A percentile compares a stretch with the other conserved stretches of the same genome.
phyloP scores from a whole-genome alignment of 176 grass and related monocot genomes.

The Paspalum notatum region DNA sequence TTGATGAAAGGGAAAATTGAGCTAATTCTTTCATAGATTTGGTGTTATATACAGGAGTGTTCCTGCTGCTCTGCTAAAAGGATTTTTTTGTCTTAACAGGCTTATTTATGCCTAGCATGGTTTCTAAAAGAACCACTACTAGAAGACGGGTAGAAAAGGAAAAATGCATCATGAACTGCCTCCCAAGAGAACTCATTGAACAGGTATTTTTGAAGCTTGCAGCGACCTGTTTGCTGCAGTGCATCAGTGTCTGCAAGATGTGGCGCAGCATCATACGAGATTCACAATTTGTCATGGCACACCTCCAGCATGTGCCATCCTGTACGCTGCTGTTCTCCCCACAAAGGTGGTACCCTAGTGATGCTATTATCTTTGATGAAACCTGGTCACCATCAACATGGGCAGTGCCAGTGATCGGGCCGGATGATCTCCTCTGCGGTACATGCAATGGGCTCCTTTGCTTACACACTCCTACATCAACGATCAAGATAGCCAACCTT shows the following conservation, averaged over 20 bases:
- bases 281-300: neutral
- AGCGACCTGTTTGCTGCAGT: slow-evolving; percentile 4
- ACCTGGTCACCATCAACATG: slow-evolving; percentile 13
- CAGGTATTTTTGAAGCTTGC: slow-evolving; percentile 10
- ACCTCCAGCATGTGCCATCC: neutral
- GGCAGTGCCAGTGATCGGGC: slow-evolving; percentile 25
- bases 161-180: neutral
- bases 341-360: neutral
- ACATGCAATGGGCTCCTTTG: slow-evolving; percentile 42
- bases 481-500: slow-evolving; percentile 42
- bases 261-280: slow-evolving; percentile 5
- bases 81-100: no score
- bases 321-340: slow-evolving; percentile 21
- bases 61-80: no score
- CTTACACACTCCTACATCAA: slow-evolving; percentile 14
- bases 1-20: neutral
- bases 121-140: neutral
- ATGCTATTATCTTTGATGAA: slow-evolving; percentile 20
- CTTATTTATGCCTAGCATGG: neutral
- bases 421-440: slow-evolving; percentile 27
- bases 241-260: slow-evolving; percentile 22
- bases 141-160: neutral
- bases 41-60: neutral
- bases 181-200: slow-evolving; percentile 25
- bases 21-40: neutral